Base-by-base conservation (phyloP, 1,284 basidiomycete genomes). In the Microbotryomycetes sp. region DNA sequence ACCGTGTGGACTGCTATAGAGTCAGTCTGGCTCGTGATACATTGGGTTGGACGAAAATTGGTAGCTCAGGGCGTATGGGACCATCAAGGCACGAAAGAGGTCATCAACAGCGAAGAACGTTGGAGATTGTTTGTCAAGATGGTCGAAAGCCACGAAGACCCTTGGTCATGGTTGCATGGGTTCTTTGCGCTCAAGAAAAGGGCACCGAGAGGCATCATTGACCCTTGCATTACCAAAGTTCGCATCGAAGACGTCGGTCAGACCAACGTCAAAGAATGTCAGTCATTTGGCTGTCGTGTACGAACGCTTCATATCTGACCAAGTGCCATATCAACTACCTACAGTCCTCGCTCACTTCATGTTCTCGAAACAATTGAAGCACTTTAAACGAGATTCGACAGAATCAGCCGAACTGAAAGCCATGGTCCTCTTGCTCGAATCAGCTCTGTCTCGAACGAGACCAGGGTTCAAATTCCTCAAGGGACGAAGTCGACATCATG, bases 241-340 rank as follows among this genome's bases (percentile, higher is more conserved):
- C 54, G 51, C 25, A n/a, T 57, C 3, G 60, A 66, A 16, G 32
- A 60, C 29, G 26, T 68, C 2, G 67, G 67, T 3, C 49, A 63
- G n/a, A 60, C 59, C n/a, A 68, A 68, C 46, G 42, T 68, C 42
- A 60, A 66, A 45, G 64, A 68, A 50, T 54, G 66, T 60, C 28
- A 56, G 59, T 4, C 29, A 25, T 49, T 14, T 22, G 4, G 26
- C 1, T n/a, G 26, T 16, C 5, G 23, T 42, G 22, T 36, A 28
- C 26, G 2, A 4, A 2, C 7, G 19, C 31, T 6, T 6, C n/a
- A 6, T 9, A 53, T 19, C 51, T 53, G 29, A 53, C 30, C 28
- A 3, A 19, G 19, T 7, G n/a, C 26, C 19, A 1, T n/a, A n/a
- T n/a, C n/a, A n/a, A n/a, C n/a, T n/a, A n/a, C 12, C 36, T 42